A percentile compares a stretch with the other conserved stretches of the same genome.
These are phyloP conservation scores for Fragaria nilgerrensis DNA, from an alignment of 306 rosid species.

Conservation along the genomic window DNA sequence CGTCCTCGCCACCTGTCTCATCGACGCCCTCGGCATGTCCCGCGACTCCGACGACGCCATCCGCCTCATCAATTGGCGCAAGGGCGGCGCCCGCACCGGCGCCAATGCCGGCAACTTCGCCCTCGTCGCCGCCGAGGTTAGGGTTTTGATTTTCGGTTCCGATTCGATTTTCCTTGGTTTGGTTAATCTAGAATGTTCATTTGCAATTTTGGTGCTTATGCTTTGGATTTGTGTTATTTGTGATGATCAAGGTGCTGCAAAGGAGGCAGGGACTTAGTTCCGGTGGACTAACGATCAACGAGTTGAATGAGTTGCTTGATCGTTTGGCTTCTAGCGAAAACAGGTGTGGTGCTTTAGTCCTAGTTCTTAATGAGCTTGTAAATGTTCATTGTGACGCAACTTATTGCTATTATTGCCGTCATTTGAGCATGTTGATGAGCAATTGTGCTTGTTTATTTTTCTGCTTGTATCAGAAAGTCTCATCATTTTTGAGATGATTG, in stretches of 20 bases:
- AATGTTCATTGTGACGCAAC: background rate
- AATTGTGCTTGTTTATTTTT: background rate
- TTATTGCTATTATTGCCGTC: background rate
- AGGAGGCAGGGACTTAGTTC: conserved; percentile 76
- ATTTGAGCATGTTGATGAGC: background rate
- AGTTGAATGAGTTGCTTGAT: conserved; percentile 78
- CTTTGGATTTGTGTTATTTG: conserved; percentile 1
- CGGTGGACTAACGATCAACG: conserved; percentile 71
- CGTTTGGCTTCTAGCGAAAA: conserved; percentile 72
- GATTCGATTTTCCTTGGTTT: background rate
- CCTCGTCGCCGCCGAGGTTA: conserved; percentile 82
- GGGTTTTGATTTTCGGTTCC: background rate
- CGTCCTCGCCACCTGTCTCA: conserved; percentile 74
- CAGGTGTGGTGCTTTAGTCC: conserved; percentile 41
- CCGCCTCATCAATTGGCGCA: conserved; percentile 91
- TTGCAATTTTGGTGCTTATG: background rate
- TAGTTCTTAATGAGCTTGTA: background rate
- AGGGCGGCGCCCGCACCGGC: conserved; percentile 72
- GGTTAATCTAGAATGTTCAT: too few relatives aligned
- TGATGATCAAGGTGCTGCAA: conserved; percentile 62
- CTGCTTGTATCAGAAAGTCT: background rate
- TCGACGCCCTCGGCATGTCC: conserved; percentile 82
- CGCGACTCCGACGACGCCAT: conserved; percentile 77
- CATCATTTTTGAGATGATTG: background rate
- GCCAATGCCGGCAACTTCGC: conserved; percentile 78